Percentiles rank a stretch among this genome's conserved stretches.
These are phyloP conservation scores for Manihot esculenta DNA, from an alignment of 441 rosid species.

Conservation along the genomic window DNA sequence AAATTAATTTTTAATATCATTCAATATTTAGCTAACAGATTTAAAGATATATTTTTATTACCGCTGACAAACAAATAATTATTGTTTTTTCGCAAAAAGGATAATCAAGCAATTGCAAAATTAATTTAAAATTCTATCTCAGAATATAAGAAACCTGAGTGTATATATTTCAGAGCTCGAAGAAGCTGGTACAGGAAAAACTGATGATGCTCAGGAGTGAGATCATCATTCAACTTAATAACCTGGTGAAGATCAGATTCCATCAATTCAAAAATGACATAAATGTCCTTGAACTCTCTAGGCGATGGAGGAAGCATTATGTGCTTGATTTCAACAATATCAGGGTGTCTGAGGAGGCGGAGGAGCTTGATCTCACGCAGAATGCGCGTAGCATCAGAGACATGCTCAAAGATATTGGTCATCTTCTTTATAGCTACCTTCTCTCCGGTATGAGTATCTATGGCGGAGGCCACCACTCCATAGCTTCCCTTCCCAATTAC, in stretches of 20 bases:
- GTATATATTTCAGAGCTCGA: slow-evolving; percentile 88
- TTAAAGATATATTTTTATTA: no score
- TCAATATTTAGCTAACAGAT: no score
- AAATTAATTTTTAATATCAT: no score
- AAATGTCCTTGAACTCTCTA: slow-evolving; percentile 89
- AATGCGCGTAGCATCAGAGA: slow-evolving; percentile 90
- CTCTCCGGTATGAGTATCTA: slow-evolving; percentile 91
- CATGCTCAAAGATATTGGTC: slow-evolving; percentile 90
- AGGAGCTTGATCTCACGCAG: slow-evolving; percentile 96
- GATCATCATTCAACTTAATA: slow-evolving; percentile 85
- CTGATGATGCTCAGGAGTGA: slow-evolving; percentile 90
- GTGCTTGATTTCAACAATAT: slow-evolving; percentile 87
- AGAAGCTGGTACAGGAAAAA: slow-evolving; percentile 99
- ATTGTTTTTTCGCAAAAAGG: no score
- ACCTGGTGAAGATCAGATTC: slow-evolving; percentile 98
- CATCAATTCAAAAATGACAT: slow-evolving; percentile 97
- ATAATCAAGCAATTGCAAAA: not conserved
- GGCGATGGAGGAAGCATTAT: slow-evolving; percentile 97
- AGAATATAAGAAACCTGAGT: slow-evolving; percentile 59
- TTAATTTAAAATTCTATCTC: slow-evolving; percentile 8
- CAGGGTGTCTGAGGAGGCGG: slow-evolving; percentile 80
- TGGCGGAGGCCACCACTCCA: slow-evolving; percentile 96
- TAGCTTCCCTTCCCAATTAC: slow-evolving; percentile 97
- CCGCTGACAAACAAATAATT: no score
- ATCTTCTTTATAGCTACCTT: slow-evolving; percentile 97